Conservation (phyloP, 148 eudicot genomes). For the Rhododendron molle region DNA sequence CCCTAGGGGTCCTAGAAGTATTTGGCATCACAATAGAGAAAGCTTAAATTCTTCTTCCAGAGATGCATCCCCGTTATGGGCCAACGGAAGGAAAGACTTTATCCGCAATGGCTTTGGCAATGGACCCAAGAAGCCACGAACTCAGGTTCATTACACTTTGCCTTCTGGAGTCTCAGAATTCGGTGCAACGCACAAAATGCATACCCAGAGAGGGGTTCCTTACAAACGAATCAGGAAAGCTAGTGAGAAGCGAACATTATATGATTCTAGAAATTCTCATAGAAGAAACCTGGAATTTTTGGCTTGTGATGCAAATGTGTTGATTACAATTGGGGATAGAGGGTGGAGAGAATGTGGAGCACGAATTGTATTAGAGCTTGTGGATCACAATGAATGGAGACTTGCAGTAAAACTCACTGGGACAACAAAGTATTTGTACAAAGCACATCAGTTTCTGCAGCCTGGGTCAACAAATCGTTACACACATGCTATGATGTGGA, state of each 20-base stretch:
- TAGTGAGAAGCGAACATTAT: constrained; percentile 55
- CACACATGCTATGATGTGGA: constrained; percentile 99
- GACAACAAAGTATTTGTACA: constrained; percentile 57
- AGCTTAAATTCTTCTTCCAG: constrained; percentile 34
- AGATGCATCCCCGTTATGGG: constrained; percentile 33
- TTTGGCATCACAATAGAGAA: constrained; percentile 29
- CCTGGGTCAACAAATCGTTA: constrained; percentile 81
- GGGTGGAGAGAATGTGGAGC: constrained; percentile 96
- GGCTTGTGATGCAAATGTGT: constrained; percentile 68
- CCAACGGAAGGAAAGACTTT: constrained; percentile 43
- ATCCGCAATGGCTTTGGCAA: constrained; percentile 43
- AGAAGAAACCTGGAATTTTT: constrained; percentile 55
- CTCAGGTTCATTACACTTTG: constrained; percentile 78
- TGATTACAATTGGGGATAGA: constrained; percentile 58
- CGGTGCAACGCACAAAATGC: constrained; percentile 33
- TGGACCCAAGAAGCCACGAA: constrained; percentile 89
- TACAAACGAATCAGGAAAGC: constrained; percentile 69
- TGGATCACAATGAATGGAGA: constrained; percentile 80
- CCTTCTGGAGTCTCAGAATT: constrained; percentile 53
- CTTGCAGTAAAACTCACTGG: constrained; percentile 68
- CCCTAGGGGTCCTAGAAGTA: constrained; percentile 33
- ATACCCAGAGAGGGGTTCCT: constrained; percentile 48
- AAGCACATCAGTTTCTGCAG: constrained; percentile 71
- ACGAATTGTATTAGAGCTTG: constrained; percentile 55
- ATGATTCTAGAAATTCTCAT: constrained; percentile 35